Evolutionary conservation across 768 basidiomycete genomes (phyloP).

Genomic region (Myochromella boudieri): DNA sequence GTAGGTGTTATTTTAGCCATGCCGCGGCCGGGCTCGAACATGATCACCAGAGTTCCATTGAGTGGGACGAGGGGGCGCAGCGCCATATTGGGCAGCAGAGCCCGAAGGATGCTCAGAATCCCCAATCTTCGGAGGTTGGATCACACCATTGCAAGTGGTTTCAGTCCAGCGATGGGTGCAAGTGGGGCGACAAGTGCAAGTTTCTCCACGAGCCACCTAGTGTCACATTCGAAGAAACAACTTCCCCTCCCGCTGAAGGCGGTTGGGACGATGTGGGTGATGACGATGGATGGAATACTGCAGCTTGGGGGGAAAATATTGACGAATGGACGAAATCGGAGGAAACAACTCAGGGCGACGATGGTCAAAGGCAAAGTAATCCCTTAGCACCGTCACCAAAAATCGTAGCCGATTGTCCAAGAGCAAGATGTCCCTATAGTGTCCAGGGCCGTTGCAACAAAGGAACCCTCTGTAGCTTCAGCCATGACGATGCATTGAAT

Average conservation of each 20-base stretch:
- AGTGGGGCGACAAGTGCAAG: conserved; percentile 7
- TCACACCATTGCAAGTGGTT: conserved; percentile 1
- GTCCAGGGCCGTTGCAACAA: too few relatives aligned
- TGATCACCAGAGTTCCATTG: background rate
- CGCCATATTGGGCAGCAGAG: background rate
- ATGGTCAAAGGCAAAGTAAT: too few relatives aligned
- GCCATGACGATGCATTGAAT: too few relatives aligned
- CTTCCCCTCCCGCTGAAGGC: conserved; percentile 4
- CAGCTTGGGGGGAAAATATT: conserved; percentile 9
- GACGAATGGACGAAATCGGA: conserved; percentile 2
- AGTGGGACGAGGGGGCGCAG: background rate
- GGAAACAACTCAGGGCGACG: background rate
- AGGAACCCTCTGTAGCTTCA: too few relatives aligned
- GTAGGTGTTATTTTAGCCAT: conserved; percentile 12
- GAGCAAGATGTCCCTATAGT: too few relatives aligned
- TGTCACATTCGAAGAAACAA: conserved; percentile 5
- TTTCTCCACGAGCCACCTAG: conserved; percentile 2
- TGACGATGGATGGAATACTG: too few relatives aligned
- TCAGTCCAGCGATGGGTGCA: conserved; percentile 6
- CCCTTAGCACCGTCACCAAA: too few relatives aligned
- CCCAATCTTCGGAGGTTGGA: too few relatives aligned
- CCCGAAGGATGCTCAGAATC: background rate
- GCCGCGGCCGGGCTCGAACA: background rate
- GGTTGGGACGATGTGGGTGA: conserved; percentile 16
- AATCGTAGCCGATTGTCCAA: too few relatives aligned